phyloP scores from a whole-genome alignment of 169 alveolate genomes.

The Cryptosporidium ryanae region DNA sequence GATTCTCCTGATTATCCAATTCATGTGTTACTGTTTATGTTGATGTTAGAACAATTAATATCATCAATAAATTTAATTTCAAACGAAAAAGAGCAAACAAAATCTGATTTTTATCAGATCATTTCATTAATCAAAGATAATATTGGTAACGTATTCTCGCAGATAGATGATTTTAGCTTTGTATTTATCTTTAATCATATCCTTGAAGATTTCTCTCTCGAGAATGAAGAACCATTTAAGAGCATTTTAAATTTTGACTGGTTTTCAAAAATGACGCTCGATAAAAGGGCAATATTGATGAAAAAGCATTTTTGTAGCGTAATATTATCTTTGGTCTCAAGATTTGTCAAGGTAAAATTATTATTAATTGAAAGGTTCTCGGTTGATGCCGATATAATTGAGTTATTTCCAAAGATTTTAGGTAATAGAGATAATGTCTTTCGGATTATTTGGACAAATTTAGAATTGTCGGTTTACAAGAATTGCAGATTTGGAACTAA shows the following conservation, averaged over 20 bases:
- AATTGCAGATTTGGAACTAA: background rate
- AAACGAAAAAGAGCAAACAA: background rate
- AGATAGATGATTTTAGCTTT: conserved; percentile 38
- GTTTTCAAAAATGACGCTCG: background rate
- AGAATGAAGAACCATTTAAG: background rate
- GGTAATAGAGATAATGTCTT: background rate
- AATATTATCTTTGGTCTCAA: conserved; percentile 8
- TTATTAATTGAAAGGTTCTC: conserved; percentile 24
- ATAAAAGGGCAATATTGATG: background rate
- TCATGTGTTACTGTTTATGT: conserved; percentile 32
- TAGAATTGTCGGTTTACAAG: conserved; percentile 8
- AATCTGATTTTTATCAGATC: background rate
- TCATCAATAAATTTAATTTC: conserved; percentile 14
- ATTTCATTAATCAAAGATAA: conserved; percentile 14
- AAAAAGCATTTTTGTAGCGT: conserved; percentile 9
- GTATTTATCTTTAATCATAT: conserved; percentile 2
- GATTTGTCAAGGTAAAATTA: conserved; percentile 18
- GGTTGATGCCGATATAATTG: background rate
- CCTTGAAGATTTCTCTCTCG: too few relatives aligned
- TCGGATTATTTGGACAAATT: conserved; percentile 12
- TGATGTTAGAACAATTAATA: conserved; percentile 29
- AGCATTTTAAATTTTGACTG: background rate
- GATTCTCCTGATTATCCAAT: conserved; percentile 28
- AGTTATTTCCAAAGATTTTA: conserved; percentile 7
- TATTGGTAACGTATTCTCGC: background rate